Conservation (phyloP, 1,139 yeast genomes). For the Pichia sp. region DNA sequence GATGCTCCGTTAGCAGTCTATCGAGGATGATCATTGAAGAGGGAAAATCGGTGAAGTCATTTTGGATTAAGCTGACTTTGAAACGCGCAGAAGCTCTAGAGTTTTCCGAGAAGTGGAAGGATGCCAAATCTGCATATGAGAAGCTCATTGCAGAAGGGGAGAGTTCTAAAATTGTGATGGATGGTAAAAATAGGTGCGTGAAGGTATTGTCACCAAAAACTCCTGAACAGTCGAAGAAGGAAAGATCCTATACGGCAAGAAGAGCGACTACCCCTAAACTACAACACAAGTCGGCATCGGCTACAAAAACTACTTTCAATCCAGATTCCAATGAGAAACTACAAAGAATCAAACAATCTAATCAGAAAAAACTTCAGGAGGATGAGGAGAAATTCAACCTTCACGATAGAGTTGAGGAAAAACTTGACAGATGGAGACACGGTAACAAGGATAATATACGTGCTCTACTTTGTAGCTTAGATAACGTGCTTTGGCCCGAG, state of each 20-base stretch:
- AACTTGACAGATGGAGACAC: slow-evolving; percentile 55
- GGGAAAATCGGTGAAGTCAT: slow-evolving; percentile 54
- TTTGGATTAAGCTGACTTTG: slow-evolving; percentile 64
- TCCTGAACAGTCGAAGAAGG: slow-evolving; percentile 15
- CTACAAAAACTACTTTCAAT: slow-evolving; percentile 21
- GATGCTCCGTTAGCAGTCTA: slow-evolving; percentile 23
- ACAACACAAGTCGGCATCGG: too few species aligned
- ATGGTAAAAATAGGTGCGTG: slow-evolving; percentile 76
- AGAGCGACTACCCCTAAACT: background rate
- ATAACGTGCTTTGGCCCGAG: slow-evolving; percentile 56
- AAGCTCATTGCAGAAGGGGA: slow-evolving; percentile 60
- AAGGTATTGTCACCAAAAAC: slow-evolving; percentile 48
- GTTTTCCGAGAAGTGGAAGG: slow-evolving; percentile 59
- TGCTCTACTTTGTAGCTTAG: slow-evolving; percentile 61
- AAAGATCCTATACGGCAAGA: too few species aligned
- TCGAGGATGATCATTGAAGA: slow-evolving; percentile 34
- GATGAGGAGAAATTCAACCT: slow-evolving; percentile 50
- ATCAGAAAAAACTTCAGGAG: slow-evolving; percentile 41
- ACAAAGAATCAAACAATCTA: slow-evolving; percentile 31
- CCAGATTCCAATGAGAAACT: slow-evolving; percentile 7
- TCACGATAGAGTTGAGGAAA: slow-evolving; percentile 52
- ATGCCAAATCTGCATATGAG: slow-evolving; percentile 57
- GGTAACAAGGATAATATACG: slow-evolving; percentile 79
- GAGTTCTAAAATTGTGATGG: slow-evolving; percentile 58
- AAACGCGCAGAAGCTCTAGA: slow-evolving; percentile 83